These are phyloP conservation scores for Raddia guianensis DNA, from an alignment of 176 grass and related monocot species.

Conservation along the genomic window DNA sequence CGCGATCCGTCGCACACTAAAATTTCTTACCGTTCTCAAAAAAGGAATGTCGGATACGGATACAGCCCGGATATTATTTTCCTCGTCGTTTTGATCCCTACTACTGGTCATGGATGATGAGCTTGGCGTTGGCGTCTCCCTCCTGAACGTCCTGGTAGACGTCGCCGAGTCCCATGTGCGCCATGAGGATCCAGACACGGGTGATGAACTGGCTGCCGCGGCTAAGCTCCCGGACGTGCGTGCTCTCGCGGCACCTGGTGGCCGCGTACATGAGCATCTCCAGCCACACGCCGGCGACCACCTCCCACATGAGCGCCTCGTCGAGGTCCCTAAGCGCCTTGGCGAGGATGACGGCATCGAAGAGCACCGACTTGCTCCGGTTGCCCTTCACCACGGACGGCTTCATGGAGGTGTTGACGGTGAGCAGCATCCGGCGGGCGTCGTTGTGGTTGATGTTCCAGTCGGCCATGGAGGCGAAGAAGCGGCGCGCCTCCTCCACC, in stretches of 20 bases:
- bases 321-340: slow-evolving; percentile 13
- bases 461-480: background rate
- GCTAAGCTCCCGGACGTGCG: slow-evolving; percentile 43
- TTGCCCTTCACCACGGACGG: slow-evolving; percentile 37
- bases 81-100: too few species aligned
- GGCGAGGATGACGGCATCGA: slow-evolving; percentile 49
- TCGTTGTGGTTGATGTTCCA: background rate
- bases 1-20: too few species aligned
- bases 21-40: too few species aligned
- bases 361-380: slow-evolving; percentile 46
- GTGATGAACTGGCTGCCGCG: slow-evolving; percentile 53
- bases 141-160: slow-evolving; percentile 38
- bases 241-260: slow-evolving; percentile 35
- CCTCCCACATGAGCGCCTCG: background rate
- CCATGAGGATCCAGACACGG: slow-evolving; percentile 50
- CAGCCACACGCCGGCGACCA: slow-evolving; percentile 22
- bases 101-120: slow-evolving; percentile 40
- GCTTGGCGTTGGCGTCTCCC: slow-evolving; percentile 17
- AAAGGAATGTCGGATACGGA: too few species aligned
- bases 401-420: slow-evolving; percentile 1
- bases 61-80: too few species aligned
- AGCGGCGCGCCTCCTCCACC: slow-evolving; percentile 27
- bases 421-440: slow-evolving; percentile 27
- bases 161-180: slow-evolving; percentile 44
- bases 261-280: slow-evolving; percentile 55